These are phyloP conservation scores for Nicotiana rustica DNA, from an alignment of 305 asterid species.

Conservation along the genomic window DNA sequence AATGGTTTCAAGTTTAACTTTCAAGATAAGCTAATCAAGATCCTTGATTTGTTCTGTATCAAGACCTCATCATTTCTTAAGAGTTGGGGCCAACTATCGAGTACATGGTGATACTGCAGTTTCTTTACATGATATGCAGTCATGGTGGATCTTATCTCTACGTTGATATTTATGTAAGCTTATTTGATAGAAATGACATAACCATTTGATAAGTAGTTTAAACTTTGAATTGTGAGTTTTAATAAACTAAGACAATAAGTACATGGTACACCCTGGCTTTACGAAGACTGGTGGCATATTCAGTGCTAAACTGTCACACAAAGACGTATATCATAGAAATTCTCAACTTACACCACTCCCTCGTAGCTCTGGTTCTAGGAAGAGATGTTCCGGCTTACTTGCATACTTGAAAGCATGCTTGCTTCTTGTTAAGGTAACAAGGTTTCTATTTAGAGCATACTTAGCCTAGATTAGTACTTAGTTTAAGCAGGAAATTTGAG, in stretches of 20 bases:
- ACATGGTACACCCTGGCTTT: not conserved
- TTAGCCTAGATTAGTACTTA: not conserved
- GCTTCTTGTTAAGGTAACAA: slow-evolving; percentile 29
- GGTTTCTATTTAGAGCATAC: slow-evolving; percentile 5
- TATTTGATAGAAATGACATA: slow-evolving; percentile 21
- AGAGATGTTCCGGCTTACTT: slow-evolving; percentile 8
- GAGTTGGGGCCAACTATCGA: slow-evolving; percentile 19
- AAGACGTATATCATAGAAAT: slow-evolving; percentile 17
- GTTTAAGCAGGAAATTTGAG: slow-evolving; percentile 26
- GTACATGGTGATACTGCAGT: not conserved
- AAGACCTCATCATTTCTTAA: not conserved
- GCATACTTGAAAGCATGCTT: slow-evolving; percentile 17
- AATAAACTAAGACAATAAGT: not conserved
- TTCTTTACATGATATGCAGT: not conserved
- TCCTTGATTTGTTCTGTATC: not conserved
- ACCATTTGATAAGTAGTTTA: slow-evolving; percentile 3
- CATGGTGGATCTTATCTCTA: not conserved
- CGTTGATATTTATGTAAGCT: slow-evolving; percentile 16
- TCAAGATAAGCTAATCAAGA: slow-evolving; percentile 21
- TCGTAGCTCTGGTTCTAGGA: not conserved
- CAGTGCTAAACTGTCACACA: not conserved
- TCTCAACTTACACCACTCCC: slow-evolving; percentile 18
- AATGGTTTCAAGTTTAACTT: slow-evolving; percentile 16
- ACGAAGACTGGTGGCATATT: not conserved
- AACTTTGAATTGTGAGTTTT: slow-evolving; percentile 17